Conservation (phyloP, 1,139 yeast species). For the Saccharomyces hybrid region DNA sequence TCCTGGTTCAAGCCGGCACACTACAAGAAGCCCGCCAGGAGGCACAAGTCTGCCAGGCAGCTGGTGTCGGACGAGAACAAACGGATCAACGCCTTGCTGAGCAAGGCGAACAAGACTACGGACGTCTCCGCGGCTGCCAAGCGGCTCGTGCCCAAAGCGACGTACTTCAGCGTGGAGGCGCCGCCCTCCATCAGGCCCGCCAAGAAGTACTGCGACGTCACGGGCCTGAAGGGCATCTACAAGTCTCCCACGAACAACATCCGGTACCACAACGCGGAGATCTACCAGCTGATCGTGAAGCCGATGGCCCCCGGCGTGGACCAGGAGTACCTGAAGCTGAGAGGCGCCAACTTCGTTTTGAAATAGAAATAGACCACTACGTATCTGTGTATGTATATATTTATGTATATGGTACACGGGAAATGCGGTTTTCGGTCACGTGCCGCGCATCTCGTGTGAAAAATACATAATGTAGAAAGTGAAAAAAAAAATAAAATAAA, state of each 20-base stretch:
- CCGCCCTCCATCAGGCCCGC: conserved; percentile 82
- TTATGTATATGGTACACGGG: background rate
- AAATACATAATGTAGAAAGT: background rate
- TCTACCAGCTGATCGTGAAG: conserved; percentile 68
- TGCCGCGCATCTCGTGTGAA: background rate
- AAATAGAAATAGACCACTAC: conserved; percentile 41
- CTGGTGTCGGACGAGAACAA: conserved; percentile 63
- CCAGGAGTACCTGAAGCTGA: conserved; percentile 79
- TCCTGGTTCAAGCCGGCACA: conserved; percentile 48
- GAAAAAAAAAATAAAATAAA: background rate
- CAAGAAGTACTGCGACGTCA: conserved; percentile 86
- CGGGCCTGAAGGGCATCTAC: conserved; percentile 78
- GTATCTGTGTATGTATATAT: background rate
- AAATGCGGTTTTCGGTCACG: background rate
- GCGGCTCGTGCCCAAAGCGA: conserved; percentile 30
- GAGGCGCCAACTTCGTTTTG: conserved; percentile 83
- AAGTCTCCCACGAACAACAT: conserved; percentile 69
- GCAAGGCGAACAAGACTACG: conserved; percentile 7
- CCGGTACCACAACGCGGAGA: conserved; percentile 75
- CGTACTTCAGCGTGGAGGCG: conserved; percentile 61
- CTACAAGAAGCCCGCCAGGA: conserved; percentile 42
- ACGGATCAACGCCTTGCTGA: conserved; percentile 26
- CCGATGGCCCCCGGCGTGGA: conserved; percentile 86
- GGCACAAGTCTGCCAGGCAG: conserved; percentile 74
- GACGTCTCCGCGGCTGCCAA: conserved; percentile 5